Percentiles rank a stretch among this genome's conserved stretches.
Evolutionary conservation across 2,329 filamentous ascomycete species (phyloP).

Genomic region (Cladosporium sp.): DNA sequence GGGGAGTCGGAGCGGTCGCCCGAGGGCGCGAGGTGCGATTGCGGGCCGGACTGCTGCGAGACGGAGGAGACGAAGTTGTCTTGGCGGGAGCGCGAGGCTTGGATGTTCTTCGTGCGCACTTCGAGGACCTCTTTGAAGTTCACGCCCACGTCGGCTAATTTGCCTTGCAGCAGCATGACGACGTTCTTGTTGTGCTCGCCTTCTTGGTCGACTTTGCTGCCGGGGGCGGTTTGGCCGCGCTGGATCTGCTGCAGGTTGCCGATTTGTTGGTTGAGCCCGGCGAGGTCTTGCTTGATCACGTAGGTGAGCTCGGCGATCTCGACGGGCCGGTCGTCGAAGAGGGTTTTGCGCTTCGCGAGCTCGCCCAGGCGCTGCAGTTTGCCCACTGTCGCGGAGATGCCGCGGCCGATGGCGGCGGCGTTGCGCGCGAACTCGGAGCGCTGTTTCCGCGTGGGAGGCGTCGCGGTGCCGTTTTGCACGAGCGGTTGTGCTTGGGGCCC

Average conservation of each 20-base stretch:
- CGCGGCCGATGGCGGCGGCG: constrained; percentile 84
- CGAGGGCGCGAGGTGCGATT: constrained; percentile 27
- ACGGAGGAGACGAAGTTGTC: constrained; percentile 96
- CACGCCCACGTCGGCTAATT: constrained; percentile 82
- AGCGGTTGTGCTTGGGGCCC: constrained; percentile 70
- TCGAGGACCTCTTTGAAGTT: constrained; percentile 98
- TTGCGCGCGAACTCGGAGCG: constrained; percentile 89
- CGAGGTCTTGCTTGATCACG: constrained; percentile 95
- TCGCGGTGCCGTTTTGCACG: constrained; percentile 52
- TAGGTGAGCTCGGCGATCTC: constrained; percentile 97
- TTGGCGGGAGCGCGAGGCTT: constrained; percentile 82
- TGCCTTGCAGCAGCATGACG: constrained; percentile 82
- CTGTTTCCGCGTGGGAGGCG: constrained; percentile 32
- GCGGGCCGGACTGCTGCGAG: constrained; percentile 58
- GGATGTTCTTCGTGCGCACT: constrained; percentile 94
- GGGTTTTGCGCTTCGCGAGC: constrained; percentile 88
- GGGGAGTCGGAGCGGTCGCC: constrained; percentile 37
- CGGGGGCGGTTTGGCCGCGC: constrained; percentile 13
- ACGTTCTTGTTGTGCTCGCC: constrained; percentile 98
- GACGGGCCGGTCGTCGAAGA: constrained; percentile 93
- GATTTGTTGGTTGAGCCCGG: constrained; percentile 79
- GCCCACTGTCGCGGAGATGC: constrained; percentile 86
- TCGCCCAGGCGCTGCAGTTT: constrained; percentile 92
- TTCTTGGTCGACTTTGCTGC: constrained; percentile 56
- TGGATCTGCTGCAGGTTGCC: constrained; percentile 72